Conservation (phyloP, 2,329 filamentous ascomycete species). For the Trichoderma citrinoviride region DNA sequence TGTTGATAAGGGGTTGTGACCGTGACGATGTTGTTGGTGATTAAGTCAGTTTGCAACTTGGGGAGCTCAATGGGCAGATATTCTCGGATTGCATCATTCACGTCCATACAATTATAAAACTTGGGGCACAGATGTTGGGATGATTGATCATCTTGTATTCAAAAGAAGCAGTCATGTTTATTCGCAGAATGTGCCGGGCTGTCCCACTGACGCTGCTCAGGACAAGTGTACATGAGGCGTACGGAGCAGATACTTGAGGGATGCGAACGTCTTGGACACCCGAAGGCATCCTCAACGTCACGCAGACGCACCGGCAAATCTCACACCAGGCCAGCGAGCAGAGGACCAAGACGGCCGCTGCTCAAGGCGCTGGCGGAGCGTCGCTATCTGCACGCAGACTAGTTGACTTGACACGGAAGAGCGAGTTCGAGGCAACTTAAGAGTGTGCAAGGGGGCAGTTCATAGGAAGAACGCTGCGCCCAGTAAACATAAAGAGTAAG, state of each 20-base stretch:
- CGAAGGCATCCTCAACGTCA: constrained; percentile 30
- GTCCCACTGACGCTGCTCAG: constrained; percentile 30
- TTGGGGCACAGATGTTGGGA: too few relatives aligned
- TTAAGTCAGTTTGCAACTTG: not conserved
- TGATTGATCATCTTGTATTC: too few relatives aligned
- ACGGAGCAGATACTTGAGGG: constrained; percentile 37
- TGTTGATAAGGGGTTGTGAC: not conserved
- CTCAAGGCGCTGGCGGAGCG: constrained; percentile 43
- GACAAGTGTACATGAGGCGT: constrained; percentile 31
- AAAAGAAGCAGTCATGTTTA: not conserved
- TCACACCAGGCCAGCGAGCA: constrained; percentile 32
- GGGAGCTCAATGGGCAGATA: not conserved
- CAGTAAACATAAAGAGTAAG: not conserved
- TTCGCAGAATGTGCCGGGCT: constrained; percentile 32
- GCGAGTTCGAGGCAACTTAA: constrained; percentile 87
- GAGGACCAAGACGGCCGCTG: constrained; percentile 51
- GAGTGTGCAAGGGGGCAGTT: constrained; percentile 66
- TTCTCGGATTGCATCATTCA: too few relatives aligned
- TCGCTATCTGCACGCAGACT: constrained; percentile 93
- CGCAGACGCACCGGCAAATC: constrained; percentile 32
- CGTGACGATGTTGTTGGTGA: not conserved
- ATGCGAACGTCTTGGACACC: constrained; percentile 24
- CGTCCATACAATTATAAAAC: too few relatives aligned
- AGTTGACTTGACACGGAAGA: constrained; percentile 84
- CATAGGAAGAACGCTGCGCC: not conserved